Conservation (phyloP, 305 asterid species). For the Fraxinus paxiana region DNA sequence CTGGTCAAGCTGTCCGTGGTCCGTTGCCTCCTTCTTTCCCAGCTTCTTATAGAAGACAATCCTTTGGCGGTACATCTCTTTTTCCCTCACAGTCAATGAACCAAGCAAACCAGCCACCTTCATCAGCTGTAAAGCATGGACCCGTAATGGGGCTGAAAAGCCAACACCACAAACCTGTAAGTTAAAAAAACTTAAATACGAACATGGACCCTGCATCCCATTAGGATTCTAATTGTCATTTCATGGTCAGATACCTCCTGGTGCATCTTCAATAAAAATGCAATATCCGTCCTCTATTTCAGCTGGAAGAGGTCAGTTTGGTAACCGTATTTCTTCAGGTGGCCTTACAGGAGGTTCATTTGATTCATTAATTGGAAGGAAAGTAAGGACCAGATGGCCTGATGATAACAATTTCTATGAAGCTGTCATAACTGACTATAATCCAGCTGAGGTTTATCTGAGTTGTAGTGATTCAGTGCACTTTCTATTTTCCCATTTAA, state of each 20-base stretch:
- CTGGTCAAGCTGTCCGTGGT: constrained; percentile 39
- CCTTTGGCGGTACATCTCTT: constrained; percentile 46
- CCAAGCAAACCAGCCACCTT: constrained; percentile 47
- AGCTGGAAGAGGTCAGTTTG: constrained; percentile 67
- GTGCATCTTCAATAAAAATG: constrained; percentile 59
- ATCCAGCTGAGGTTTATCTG: constrained; percentile 54
- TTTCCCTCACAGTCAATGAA: constrained; percentile 41
- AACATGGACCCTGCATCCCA: constrained; percentile 12
- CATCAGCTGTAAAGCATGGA: constrained; percentile 58
- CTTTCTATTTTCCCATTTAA: constrained; percentile 12
- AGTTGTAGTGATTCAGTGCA: constrained; percentile 5
- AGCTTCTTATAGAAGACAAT: constrained; percentile 50
- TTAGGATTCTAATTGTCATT: constrained; percentile 17
- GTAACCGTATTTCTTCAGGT: constrained; percentile 53
- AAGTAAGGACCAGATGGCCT: constrained; percentile 83
- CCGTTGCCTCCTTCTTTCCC: constrained; percentile 45
- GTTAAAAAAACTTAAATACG: constrained; percentile 30
- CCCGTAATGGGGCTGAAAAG: constrained; percentile 51
- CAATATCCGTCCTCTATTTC: constrained; percentile 58
- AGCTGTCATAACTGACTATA: constrained; percentile 69
- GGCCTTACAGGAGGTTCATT: constrained; percentile 44
- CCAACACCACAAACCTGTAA: constrained; percentile 58
- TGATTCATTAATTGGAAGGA: constrained; percentile 67
- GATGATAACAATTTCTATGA: constrained; percentile 87
- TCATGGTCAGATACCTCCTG: constrained; percentile 45